Evolutionary conservation across 345 rosid genomes (phyloP).

Genomic region (Pugionium dolabratum): DNA sequence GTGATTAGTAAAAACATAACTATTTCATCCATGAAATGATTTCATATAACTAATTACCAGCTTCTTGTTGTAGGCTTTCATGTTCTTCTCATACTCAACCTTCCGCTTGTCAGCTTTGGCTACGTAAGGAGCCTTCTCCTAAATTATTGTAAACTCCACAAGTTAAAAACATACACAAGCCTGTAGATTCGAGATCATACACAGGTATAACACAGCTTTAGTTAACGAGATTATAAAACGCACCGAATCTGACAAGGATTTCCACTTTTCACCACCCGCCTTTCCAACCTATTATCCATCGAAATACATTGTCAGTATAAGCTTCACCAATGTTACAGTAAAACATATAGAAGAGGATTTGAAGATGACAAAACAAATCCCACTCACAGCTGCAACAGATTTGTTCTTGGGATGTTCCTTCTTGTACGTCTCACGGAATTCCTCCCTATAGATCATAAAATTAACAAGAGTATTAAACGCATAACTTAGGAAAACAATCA

Average conservation of each 20-base stretch:
- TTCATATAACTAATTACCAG: conserved; percentile 44
- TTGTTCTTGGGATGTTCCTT: conserved; percentile 94
- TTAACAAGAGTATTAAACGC: background rate
- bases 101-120: conserved; percentile 87
- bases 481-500: too few relatives aligned
- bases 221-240: conserved; percentile 14
- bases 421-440: conserved; percentile 80
- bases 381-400: conserved; percentile 86
- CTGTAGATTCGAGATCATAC: background rate
- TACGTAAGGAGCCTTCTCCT: conserved; percentile 89
- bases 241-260: conserved; percentile 80
- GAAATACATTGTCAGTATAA: background rate
- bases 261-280: conserved; percentile 96
- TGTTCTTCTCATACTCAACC: conserved; percentile 84
- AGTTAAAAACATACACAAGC: background rate
- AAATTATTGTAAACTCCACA: background rate
- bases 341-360: background rate
- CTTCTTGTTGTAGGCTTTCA: conserved; percentile 86
- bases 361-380: background rate
- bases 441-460: conserved; percentile 61
- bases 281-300: conserved; percentile 67
- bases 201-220: background rate
- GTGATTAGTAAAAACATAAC: background rate
- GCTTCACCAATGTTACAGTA: too few relatives aligned
- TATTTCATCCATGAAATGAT: background rate